phyloP scores from a whole-genome alignment of 345 rosid species.

The Rhizophora mangle region DNA sequence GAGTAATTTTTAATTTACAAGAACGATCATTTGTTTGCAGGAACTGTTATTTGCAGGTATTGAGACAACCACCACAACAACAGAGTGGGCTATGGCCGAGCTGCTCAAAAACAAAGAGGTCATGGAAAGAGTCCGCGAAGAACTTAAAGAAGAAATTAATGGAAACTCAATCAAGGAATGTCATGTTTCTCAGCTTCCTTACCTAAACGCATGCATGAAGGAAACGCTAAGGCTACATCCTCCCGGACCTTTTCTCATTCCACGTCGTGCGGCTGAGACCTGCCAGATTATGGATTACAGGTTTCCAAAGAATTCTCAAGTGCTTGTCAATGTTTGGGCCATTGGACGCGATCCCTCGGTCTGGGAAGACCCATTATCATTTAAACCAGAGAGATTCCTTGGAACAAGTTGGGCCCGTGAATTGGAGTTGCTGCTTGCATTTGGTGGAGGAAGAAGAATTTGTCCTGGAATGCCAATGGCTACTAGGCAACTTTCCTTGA shows the following conservation, averaged over 20 bases:
- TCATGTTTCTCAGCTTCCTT: conserved; percentile 6
- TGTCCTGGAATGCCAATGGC: conserved; percentile 20
- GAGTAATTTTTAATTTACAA: too few relatives aligned
- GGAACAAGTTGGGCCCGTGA: neutral
- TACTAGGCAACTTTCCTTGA: neutral
- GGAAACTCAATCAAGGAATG: neutral
- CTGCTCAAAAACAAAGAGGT: conserved; percentile 11
- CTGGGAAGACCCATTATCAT: conserved; percentile 19
- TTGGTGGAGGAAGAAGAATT: conserved; percentile 20
- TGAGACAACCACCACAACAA: conserved; percentile 6
- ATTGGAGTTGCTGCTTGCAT: conserved; percentile 9
- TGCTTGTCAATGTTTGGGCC: conserved; percentile 21
- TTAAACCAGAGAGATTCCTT: conserved; percentile 20
- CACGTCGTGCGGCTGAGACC: conserved; percentile 6
- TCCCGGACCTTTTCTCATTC: conserved; percentile 15
- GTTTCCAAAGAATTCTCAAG: conserved; percentile 15
- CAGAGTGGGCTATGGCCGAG: conserved; percentile 13
- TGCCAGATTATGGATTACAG: conserved; percentile 21
- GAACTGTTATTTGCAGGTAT: conserved; percentile 11
- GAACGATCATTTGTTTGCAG: neutral
- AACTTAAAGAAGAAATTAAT: conserved; percentile 4
- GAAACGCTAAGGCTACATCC: conserved; percentile 22
- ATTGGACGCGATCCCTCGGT: conserved; percentile 9
- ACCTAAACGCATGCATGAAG: conserved; percentile 12
- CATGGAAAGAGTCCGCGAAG: neutral